Base-by-base conservation (phyloP, 352 stramenopile genomes). In the Phytophthora hybrid region DNA sequence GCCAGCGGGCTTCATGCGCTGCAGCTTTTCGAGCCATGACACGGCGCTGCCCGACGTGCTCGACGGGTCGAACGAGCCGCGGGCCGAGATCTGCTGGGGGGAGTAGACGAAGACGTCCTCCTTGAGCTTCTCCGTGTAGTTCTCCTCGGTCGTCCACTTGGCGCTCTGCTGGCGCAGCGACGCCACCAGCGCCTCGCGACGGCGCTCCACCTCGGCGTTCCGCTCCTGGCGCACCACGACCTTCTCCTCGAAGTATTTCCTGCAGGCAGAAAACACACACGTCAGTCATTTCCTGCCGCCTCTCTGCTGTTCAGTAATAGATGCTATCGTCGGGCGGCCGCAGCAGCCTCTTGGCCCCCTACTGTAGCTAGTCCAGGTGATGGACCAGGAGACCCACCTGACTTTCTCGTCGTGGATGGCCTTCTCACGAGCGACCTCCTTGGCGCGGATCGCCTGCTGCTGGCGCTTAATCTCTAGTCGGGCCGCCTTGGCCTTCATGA, bases 401-500 rank as follows among this genome's bases (percentile, higher is more conserved):
- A 94, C 85, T 61, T 90, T 82, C 73, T 92, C 89, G 37, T 93
- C 88, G 73, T 96, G 88, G 32, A 86, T 76, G 46, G 81, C 83
- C 76, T 94, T 94, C 79, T 96, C 89, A 32, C 80, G 82, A 64
- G 83, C 88, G 7, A 96, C 88, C 67, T 96, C 89, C 74, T 89
- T 84, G 47, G 89, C 89, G 51, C 89, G 88, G 54, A 95, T 91
- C 23, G 80, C 88, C 78, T 96, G 88, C 75, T 95, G 85, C 78
- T 96, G 88, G 26, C 87, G 88, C 83, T 96, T 96, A 71, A 94
- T 91, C 69, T 93, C 88, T 81, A 96, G 84, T 73, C 89, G 87
- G 55, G 88, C 87, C 10, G 89, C 88, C 83, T 96, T 96, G 60
- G 89, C 88, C 78, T 95, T 95, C 84, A 94, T 91, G 63, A 96